Percentiles rank a stretch among this genome's conserved stretches.
Evolutionary conservation across 257 asterid species (phyloP).

Genomic region (Vinca minor): DNA sequence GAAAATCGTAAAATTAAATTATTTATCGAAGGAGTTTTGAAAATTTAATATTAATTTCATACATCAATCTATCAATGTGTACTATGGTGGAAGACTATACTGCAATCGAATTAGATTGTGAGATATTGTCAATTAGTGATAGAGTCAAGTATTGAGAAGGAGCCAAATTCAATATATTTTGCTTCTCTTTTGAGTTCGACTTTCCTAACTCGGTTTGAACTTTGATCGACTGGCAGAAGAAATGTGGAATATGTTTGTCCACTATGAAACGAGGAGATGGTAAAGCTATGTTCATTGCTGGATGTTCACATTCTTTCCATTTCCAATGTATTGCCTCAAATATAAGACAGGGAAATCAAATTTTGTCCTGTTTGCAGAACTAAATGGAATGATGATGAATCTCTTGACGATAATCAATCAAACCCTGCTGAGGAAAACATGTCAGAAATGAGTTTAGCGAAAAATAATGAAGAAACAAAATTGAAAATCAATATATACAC

Average conservation of each 20-base stretch:
- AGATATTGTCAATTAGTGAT: too few species aligned
- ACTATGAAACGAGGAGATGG: slow-evolving; percentile 82
- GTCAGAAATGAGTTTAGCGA: slow-evolving; percentile 11
- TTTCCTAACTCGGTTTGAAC: slow-evolving; percentile 11
- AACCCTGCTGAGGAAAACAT: slow-evolving; percentile 20
- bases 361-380: slow-evolving; percentile 89
- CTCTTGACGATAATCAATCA: slow-evolving; percentile 37
- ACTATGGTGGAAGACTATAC: too few species aligned
- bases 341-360: slow-evolving; percentile 79
- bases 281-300: slow-evolving; percentile 87
- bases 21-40: too few species aligned
- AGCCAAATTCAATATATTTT: too few species aligned
- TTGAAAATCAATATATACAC: slow-evolving; percentile 51
- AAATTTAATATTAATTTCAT: too few species aligned
- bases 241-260: slow-evolving; percentile 79
- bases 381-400: slow-evolving; percentile 87
- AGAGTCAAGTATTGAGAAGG: too few species aligned
- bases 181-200: too few species aligned
- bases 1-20: too few species aligned
- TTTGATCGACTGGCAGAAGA: slow-evolving; percentile 41
- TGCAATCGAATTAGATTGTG: too few species aligned
- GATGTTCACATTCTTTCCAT: slow-evolving; percentile 89
- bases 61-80: too few species aligned
- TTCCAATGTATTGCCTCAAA: slow-evolving; percentile 88
- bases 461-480: slow-evolving; percentile 28